Evolutionary conservation across 1,139 yeast genomes (phyloP), one percentile per base, ranked within the genome.

Genomic region (Lodderomyces jiufengensis): DNA sequence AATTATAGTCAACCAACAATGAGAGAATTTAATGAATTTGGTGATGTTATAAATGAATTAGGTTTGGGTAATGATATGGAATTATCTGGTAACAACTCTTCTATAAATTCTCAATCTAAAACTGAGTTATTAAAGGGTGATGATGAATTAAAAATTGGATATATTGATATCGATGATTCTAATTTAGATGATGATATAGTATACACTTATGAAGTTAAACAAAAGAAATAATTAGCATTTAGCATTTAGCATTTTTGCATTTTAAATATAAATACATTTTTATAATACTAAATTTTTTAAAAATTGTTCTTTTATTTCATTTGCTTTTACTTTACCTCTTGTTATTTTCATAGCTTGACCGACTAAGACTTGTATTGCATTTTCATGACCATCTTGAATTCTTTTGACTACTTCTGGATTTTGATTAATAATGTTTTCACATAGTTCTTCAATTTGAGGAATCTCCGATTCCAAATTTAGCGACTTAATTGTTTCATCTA

Each of bases 331-430:
- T 46, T 72, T 78, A 2, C 96, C 96, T 43, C 79, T 80, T 2
- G 86, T 74, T 40, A 70, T 65, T 47, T 78, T 75, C 95, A 94
- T 87, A 11, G 88, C 95, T 52, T 77, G 77, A 0, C 97, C 98
- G 3, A 92, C 72, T 39, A 92, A 63, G 50, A 70, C 88, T 50
- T 88, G 85, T 21, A 90, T 55, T 12, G 88, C 76, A 31, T 74
- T 76, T 44, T 73, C 75, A 38, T 82, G 82, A 0, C 88, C 88
- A 0, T 65, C 54, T 24, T 60, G 55, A 13, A 84, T 72, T 34
- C 77, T 76, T 4, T 63, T 61, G 7, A 84, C 84, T 11, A 84
- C 76, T 13, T 73, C 76, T 1, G 70, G 69, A 50, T 85, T 63
- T n/a, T 60, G 58, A 0, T 47, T 50, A 1, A 87, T 54, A 5